Evolutionary conservation across 164 flowering plant species (phyloP).

Genomic region (Annona cherimola): DNA sequence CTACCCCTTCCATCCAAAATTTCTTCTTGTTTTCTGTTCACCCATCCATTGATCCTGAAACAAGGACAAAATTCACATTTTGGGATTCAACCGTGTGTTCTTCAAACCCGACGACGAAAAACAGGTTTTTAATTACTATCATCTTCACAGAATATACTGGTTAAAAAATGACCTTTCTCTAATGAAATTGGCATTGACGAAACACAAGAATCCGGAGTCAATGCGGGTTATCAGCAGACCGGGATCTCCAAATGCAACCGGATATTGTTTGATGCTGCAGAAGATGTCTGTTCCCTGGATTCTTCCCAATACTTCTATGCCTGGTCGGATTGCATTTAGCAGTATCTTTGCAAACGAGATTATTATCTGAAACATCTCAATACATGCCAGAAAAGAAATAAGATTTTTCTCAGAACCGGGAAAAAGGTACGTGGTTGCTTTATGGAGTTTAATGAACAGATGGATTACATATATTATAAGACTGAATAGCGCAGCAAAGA

Average conservation of each 20-base stretch:
- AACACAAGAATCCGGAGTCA: slow-evolving; percentile 56
- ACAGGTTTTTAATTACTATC: not conserved
- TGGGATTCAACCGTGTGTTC: not conserved
- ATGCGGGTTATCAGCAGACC: slow-evolving; percentile 44
- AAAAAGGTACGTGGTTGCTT: not conserved
- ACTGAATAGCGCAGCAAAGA: too few relatives aligned
- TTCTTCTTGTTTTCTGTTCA: slow-evolving; percentile 23
- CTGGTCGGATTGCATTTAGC: slow-evolving; percentile 45
- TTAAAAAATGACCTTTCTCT: slow-evolving; percentile 47
- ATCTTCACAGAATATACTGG: not conserved
- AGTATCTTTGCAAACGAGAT: slow-evolving; percentile 69
- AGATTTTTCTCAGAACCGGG: not conserved
- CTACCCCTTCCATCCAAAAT: slow-evolving; percentile 21
- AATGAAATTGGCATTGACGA: slow-evolving; percentile 69
- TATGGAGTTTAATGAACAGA: too few relatives aligned
- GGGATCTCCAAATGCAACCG: slow-evolving; percentile 41
- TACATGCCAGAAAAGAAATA: not conserved
- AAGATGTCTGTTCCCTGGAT: slow-evolving; percentile 57
- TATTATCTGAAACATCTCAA: slow-evolving; percentile 33
- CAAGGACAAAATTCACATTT: not conserved
- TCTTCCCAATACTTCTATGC: slow-evolving; percentile 51
- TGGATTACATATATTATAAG: too few relatives aligned
- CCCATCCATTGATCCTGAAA: slow-evolving; percentile 43
- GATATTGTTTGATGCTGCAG: slow-evolving; percentile 52
- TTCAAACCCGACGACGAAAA: not conserved